Evolutionary conservation across 352 stramenopile species (phyloP).

Genomic region (Globisporangium takayamanum): DNA sequence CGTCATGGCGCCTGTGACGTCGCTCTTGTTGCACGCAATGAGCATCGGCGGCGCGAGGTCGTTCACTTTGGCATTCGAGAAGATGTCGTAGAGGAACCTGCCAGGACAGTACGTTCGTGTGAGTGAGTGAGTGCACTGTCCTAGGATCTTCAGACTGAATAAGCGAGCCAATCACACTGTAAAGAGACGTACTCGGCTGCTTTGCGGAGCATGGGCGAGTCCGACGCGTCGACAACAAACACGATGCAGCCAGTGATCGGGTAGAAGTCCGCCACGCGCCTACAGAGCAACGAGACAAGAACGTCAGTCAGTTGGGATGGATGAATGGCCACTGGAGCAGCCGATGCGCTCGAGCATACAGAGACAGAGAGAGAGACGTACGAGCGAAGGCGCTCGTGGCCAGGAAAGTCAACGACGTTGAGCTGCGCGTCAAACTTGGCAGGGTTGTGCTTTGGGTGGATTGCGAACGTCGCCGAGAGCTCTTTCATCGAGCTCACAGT

Average conservation of each 20-base stretch:
- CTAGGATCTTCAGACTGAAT: background rate
- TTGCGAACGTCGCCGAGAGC: constrained; percentile 50
- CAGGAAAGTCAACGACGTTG: constrained; percentile 74
- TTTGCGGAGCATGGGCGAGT: constrained; percentile 60
- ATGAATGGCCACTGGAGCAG: background rate
- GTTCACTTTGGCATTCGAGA: constrained; percentile 80
- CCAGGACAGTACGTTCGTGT: background rate
- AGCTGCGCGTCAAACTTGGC: constrained; percentile 66
- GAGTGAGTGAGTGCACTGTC: background rate
- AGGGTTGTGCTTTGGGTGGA: constrained; percentile 62
- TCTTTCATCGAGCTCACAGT: constrained; percentile 87
- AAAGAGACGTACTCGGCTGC: constrained; percentile 54
- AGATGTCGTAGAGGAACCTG: constrained; percentile 83
- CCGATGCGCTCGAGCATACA: background rate
- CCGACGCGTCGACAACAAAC: constrained; percentile 71
- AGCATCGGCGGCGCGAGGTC: constrained; percentile 62
- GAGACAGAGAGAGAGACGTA: constrained; percentile 19
- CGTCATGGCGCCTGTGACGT: constrained; percentile 35
- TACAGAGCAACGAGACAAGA: constrained; percentile 6
- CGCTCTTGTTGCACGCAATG: constrained; percentile 84
- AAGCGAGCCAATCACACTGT: background rate
- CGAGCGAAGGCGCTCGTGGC: constrained; percentile 74
- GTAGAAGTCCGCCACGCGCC: constrained; percentile 68
- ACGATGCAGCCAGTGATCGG: constrained; percentile 58
- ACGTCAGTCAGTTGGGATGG: background rate